Evolutionary conservation across 352 stramenopile species (phyloP).

Genomic region (Thalassiosira livingstoniorum): DNA sequence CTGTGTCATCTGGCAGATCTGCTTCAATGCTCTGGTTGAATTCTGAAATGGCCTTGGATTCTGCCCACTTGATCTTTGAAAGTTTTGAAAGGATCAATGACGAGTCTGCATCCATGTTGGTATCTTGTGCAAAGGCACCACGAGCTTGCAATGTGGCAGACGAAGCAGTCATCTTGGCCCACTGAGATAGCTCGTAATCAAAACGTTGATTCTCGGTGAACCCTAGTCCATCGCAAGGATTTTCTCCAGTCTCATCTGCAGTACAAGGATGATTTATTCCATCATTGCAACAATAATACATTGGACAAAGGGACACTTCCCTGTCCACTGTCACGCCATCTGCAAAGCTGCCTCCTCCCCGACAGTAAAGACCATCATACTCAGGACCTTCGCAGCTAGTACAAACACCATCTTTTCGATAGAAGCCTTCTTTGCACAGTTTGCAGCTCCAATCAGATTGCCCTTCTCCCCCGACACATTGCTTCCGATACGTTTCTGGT

Average conservation of each 20-base stretch:
- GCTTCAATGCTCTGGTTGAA: too few relatives aligned
- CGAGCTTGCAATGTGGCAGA: too few relatives aligned
- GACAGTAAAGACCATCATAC: background rate
- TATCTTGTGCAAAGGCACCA: too few relatives aligned
- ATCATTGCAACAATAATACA: background rate
- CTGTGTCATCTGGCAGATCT: too few relatives aligned
- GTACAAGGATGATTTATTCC: background rate
- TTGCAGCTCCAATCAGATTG: too few relatives aligned
- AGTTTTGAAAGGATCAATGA: too few relatives aligned
- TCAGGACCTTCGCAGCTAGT: background rate
- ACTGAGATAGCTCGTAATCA: background rate
- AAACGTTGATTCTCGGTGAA: background rate
- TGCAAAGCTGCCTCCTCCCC: background rate
- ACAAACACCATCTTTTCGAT: constrained; percentile 5
- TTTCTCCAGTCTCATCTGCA: background rate
- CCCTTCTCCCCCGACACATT: too few relatives aligned
- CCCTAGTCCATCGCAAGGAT: background rate
- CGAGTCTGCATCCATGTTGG: too few relatives aligned
- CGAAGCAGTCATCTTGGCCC: too few relatives aligned
- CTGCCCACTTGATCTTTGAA: too few relatives aligned
- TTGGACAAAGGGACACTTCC: background rate
- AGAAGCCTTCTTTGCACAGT: background rate
- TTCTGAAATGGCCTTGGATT: too few relatives aligned
- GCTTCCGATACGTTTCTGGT: too few relatives aligned
- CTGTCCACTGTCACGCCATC: background rate